Evolutionary conservation across 805 yeast genomes (phyloP).

Genomic region (Candida chauliodis): DNA sequence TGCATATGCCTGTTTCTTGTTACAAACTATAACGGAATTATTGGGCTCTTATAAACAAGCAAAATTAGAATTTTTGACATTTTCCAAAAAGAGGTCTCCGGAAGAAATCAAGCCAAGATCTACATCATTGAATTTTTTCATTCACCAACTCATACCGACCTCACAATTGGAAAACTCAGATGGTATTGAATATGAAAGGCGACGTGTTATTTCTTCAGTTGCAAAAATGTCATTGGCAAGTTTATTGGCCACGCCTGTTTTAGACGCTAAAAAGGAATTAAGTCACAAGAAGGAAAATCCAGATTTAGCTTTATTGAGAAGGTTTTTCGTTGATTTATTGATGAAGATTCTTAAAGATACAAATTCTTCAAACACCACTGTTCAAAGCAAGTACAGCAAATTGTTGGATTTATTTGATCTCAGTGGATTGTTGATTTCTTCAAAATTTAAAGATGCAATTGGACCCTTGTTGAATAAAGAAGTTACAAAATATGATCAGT

Average conservation of each 20-base stretch:
- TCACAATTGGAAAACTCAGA: conserved; percentile 35
- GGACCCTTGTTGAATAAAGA: conserved; percentile 45
- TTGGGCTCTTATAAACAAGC: conserved; percentile 75
- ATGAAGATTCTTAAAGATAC: conserved; percentile 60
- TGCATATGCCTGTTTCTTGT: conserved; percentile 62
- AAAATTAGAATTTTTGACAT: conserved; percentile 78
- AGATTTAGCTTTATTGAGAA: conserved; percentile 69
- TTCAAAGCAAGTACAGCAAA: conserved; percentile 51
- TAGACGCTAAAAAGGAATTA: conserved; percentile 42
- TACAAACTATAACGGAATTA: conserved; percentile 67
- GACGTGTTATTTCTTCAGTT: conserved; percentile 54
- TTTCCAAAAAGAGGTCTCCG: conserved; percentile 50
- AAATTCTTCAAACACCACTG: conserved; percentile 16
- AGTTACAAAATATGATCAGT: conserved; percentile 57
- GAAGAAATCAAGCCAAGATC: conserved; percentile 63
- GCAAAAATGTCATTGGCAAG: conserved; percentile 61
- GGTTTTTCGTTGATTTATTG: conserved; percentile 66
- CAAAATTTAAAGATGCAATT: conserved; percentile 36
- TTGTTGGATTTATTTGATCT: conserved; percentile 52
- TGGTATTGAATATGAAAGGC: conserved; percentile 47
- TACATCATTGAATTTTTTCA: conserved; percentile 70
- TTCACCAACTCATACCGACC: conserved; percentile 69
- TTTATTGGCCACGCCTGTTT: conserved; percentile 55
- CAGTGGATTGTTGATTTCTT: conserved; percentile 40
- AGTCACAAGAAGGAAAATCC: conserved; percentile 57